A percentile compares a stretch with the other conserved stretches of the same genome.
Evolutionary conservation across 805 yeast species (phyloP).

Genomic region (Monosporozyma unispora): DNA sequence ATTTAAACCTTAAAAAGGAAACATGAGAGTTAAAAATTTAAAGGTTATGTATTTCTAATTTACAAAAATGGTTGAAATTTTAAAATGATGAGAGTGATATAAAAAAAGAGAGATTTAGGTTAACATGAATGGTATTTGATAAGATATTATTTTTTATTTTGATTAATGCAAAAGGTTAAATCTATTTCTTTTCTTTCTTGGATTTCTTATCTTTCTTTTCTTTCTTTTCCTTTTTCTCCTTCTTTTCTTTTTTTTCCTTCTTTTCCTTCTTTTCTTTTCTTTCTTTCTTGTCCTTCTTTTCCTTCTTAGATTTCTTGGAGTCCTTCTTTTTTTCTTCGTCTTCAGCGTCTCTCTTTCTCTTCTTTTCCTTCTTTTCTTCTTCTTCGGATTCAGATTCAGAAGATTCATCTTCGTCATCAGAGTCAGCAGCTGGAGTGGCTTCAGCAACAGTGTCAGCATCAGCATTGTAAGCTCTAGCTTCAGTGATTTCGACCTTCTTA

Average conservation of each 20-base stretch:
- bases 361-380: conserved; percentile 30
- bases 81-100: not conserved
- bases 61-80: conserved; percentile 11
- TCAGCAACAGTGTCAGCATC: conserved; percentile 75
- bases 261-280: conserved; percentile 24
- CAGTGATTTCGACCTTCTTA: conserved; percentile 78
- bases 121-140: not conserved
- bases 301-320: conserved; percentile 31
- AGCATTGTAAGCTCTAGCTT: conserved; percentile 82
- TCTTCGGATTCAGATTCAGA: conserved; percentile 9
- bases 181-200: conserved; percentile 28
- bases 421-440: conserved; percentile 29
- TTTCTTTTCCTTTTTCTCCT: conserved; percentile 28
- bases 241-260: conserved; percentile 31
- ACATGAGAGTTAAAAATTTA: not conserved
- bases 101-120: not conserved
- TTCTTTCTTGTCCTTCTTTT: conserved; percentile 25
- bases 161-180: not conserved
- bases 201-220: conserved; percentile 21
- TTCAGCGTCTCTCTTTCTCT: conserved; percentile 29
- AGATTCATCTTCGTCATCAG: conserved; percentile 34
- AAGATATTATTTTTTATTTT: too few species aligned
- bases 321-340: conserved; percentile 26
- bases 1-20: not conserved
- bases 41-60: conserved; percentile 11